Base-by-base conservation (phyloP, 805 yeast species). In the Sugiyamaella mastotermitis region DNA sequence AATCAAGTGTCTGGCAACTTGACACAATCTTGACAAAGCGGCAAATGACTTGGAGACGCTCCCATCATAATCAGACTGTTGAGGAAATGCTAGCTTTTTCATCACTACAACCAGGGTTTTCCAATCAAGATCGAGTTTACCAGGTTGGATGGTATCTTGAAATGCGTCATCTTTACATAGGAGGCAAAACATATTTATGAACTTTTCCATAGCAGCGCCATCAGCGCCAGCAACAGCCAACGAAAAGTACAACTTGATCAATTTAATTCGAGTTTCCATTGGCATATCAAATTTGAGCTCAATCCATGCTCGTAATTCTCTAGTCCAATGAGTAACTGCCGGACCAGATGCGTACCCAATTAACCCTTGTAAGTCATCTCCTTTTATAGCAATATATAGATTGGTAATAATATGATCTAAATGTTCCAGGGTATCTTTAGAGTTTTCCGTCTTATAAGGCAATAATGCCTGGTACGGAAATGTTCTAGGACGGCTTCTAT, bases 271-370 rank as follows among this genome's bases (percentile, higher is more conserved):
- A 33, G 79, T 59, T 1, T 66, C 48, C 9, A 85, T 50, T 0
- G 98, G 97, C 64, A 90, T 69, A 37, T 81, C 82, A 51, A 82
- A 77, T 50, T 84, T 83, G 76, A 82, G 79, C 49, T 73, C 74
- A 38, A 86, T 57, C 74, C 95, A 81, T 28, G 81, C 79, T 35
- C 76, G 72, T 45, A 90, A 68, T 56, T 87, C 97, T 38, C 81
- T 78, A 0, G 96, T 81, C 95, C 96, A 88, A 42, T 81, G 83
- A 37, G 80, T 71, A 5, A 86, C 80, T 31, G 79, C 72, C 5
- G 83, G 77, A 5, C 84, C 80, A 0, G 92, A 62, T 10, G 66
- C 56, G 3, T 60, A 57, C 1, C 83, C 70, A 16, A 85, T 64
- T 5, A 72, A 64, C 2, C 95, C 90, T 51, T 76, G 80, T 11